Evolutionary conservation across 768 basidiomycete genomes (phyloP).

Genomic region (Agrocybe pediades): DNA sequence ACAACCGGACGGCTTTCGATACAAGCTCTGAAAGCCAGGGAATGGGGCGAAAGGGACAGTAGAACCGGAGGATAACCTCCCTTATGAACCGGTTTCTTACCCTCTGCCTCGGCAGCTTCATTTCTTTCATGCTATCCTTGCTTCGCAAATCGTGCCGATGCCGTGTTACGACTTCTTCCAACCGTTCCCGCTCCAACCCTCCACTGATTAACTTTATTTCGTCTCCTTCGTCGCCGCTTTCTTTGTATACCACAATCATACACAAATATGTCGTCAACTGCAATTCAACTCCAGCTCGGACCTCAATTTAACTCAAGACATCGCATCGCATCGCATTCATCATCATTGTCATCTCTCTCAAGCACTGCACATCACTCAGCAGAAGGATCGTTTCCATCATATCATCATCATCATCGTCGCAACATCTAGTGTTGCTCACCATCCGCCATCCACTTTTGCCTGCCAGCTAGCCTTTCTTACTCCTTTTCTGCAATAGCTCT

Average conservation of each 20-base stretch:
- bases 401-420: background rate
- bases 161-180: background rate
- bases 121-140: background rate
- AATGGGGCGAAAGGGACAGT: too few species aligned
- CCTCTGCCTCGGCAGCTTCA: background rate
- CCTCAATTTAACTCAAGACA: background rate
- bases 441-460: too few species aligned
- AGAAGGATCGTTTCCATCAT: background rate
- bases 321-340: background rate
- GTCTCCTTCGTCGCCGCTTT: background rate
- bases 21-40: too few species aligned
- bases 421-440: too few species aligned
- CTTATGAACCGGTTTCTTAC: background rate
- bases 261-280: too few species aligned
- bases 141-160: too few species aligned
- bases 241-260: background rate
- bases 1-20: background rate
- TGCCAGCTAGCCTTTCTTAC: too few species aligned
- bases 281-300: background rate
- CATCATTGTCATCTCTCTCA: background rate
- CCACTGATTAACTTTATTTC: background rate
- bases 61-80: too few species aligned
- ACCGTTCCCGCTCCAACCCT: background rate
- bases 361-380: background rate
- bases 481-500: too few species aligned